Base-by-base conservation (phyloP, 2,329 filamentous ascomycete genomes). In the Clonostachys rosea region DNA sequence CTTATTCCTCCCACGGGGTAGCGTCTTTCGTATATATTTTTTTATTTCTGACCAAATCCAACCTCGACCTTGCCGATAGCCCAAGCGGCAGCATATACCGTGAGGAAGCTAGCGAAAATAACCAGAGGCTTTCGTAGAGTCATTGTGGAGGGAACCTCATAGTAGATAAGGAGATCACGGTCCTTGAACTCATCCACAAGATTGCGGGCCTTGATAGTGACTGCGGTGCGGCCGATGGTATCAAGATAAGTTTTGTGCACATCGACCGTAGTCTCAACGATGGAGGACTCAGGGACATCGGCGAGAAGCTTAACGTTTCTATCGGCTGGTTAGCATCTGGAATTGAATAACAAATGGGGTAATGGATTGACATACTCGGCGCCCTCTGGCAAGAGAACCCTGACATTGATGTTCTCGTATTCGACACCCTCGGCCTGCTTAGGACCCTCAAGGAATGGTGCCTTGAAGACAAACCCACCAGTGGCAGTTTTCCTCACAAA, bases 201-300 rank as follows among this genome's bases (percentile, higher is more conserved):
- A 65, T 96, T 97, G 56, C 84, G 78, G 8, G 90, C 89, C 51
- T 86, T 87, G 59, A 99, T 76, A 44, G 79, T 85, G 50, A 99
- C 76, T 1, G 85, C 80, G 1, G 92, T 95, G 53, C 94, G 88
- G 51, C 94, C 94, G 34, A 92, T 59, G 0, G 94, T 97, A 67
- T 99, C 94, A 71, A 99, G 87, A 69, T 91, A 99, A 0, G 91
- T 96, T 67, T 84, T 86, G 70, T 94, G 82, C n/a, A 86, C 69
- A 53, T 78, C 80, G 16, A 83, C 64, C 2, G 66, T 64, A 24
- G 81, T 78, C 43, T 78, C 74, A 43, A 82, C 73, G 47, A 94
- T 74, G 37, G 78, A 73, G 6, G 74, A 73, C 17, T 68, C 64
- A 1, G 91, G 91, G 34, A 96, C 75, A 5, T 81, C 79, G 46